Evolutionary conservation across 1,284 basidiomycete genomes (phyloP).

Genomic region (Puccinia horiana): DNA sequence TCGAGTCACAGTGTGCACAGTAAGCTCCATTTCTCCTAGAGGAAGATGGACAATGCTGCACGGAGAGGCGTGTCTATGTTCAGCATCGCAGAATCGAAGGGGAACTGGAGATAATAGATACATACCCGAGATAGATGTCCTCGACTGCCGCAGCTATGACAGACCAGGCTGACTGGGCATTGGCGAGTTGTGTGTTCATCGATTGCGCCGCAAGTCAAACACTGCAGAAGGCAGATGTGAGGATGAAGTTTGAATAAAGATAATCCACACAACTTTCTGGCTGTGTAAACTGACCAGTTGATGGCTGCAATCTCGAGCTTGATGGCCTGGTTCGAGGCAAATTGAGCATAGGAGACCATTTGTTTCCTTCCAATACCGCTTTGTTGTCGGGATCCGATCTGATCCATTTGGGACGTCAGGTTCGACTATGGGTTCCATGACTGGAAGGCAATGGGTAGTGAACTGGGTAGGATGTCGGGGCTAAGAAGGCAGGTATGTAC

Average conservation of each 20-base stretch:
- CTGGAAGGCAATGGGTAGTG: neutral
- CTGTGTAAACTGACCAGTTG: slow-evolving; percentile 10
- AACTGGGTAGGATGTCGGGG: no score
- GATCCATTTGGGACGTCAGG: neutral
- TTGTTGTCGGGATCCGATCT: slow-evolving; percentile 10
- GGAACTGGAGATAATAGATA: neutral
- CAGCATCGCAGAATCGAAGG: neutral
- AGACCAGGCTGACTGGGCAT: slow-evolving; percentile 40
- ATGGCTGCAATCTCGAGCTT: slow-evolving; percentile 38
- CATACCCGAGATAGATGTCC: slow-evolving; percentile 47
- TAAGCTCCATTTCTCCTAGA: neutral
- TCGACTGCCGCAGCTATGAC: slow-evolving; percentile 39
- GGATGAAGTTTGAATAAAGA: neutral
- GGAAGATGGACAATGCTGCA: slow-evolving; percentile 43
- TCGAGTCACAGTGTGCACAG: slow-evolving; percentile 34
- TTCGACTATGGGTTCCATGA: neutral
- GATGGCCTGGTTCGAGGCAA: slow-evolving; percentile 43
- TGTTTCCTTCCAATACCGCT: slow-evolving; percentile 47
- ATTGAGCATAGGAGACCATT: slow-evolving; percentile 38
- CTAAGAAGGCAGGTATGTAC: neutral
- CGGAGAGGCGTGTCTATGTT: neutral
- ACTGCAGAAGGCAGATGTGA: slow-evolving; percentile 13
- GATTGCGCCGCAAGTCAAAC: slow-evolving; percentile 48
- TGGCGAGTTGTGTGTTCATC: slow-evolving; percentile 41
- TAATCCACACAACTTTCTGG: neutral